Base-by-base conservation (phyloP, 1,139 yeast species). In the Yamadazyma kanchanaburiensis region DNA sequence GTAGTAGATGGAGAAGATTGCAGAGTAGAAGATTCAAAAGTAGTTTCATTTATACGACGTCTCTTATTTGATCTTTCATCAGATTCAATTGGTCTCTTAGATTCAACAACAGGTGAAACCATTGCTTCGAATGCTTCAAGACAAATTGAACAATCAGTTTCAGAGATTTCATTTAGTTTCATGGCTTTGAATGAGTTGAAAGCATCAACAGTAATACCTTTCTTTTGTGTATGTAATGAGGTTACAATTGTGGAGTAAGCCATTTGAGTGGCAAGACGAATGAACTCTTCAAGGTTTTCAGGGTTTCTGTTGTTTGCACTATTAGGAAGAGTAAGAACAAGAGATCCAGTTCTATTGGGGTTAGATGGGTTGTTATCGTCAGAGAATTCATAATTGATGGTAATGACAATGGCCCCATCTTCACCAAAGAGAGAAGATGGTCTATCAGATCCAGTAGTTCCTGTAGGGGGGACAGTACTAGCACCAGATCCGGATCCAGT, bases 221-320 rank as follows among this genome's bases (percentile, higher is more conserved):
- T 56, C 19, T 66, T 60, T 36, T 51, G 68, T 49, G 42, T 60
- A 6, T 27, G 33, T 38, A 54, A 58, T 46, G 49, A 65, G 24
- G 70, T 68, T 5, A 75, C 60, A 18, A 80, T 73, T 12, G 85
- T 75, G 21, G 79, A 61, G 46, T 80, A 67, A 1, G 88, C 88
- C 59, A 81, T 70, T 28, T 77, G 78, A 0, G 88, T 80, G 1
- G 88, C 88, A 34, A 80, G 56, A 19, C 81, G 62, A 9, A 81
- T 74, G 35, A 81, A 67, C 34, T 71, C 77, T 45, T 72, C 77
- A 21, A 75, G 63, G 21, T 70, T 68, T 21, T 66, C 58, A 10
- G 77, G 79, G 40, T 71, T 74, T 26, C 74, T 53, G 35, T 77
- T 76, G 20, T 71, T 67, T 1, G 80, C 70, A 28, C 77, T 77